Percentiles rank a stretch among this genome's conserved stretches.
Evolutionary conservation across 352 stramenopile species (phyloP).

Genomic region (Pythium dissotocum): DNA sequence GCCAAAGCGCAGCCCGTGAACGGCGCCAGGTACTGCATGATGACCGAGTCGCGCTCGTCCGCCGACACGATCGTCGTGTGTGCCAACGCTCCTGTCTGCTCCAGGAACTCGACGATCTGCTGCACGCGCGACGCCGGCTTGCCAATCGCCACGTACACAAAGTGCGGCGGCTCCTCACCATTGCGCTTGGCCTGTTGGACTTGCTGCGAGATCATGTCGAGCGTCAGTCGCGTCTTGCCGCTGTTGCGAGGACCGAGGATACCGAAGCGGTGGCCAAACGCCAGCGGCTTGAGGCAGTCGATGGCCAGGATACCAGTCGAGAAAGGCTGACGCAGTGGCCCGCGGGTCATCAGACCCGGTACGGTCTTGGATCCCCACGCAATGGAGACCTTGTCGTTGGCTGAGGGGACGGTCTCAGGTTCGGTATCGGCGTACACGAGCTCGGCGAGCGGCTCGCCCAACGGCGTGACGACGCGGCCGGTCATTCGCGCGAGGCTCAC

Average conservation of each 20-base stretch:
- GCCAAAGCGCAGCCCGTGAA: slow-evolving; percentile 76
- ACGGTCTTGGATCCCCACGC: slow-evolving; percentile 64
- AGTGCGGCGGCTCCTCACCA: slow-evolving; percentile 48
- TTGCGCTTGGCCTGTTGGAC: slow-evolving; percentile 34
- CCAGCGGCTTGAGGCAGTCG: slow-evolving; percentile 79
- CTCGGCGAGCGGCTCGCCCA: slow-evolving; percentile 42
- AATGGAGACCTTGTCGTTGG: slow-evolving; percentile 43
- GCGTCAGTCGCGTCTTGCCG: slow-evolving; percentile 68
- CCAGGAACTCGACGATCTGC: slow-evolving; percentile 63
- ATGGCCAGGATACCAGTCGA: slow-evolving; percentile 67
- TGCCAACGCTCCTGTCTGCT: slow-evolving; percentile 39
- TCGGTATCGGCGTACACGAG: slow-evolving; percentile 12
- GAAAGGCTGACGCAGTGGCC: slow-evolving; percentile 49
- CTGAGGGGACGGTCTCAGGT: slow-evolving; percentile 1
- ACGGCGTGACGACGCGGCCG: slow-evolving; percentile 49
- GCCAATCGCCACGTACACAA: slow-evolving; percentile 78
- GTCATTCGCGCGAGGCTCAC: slow-evolving; percentile 46
- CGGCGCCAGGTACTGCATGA: slow-evolving; percentile 81
- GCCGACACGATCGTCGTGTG: slow-evolving; percentile 73
- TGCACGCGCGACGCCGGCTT: slow-evolving; percentile 59
- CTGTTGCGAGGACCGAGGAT: slow-evolving; percentile 66
- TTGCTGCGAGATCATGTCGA: slow-evolving; percentile 71
- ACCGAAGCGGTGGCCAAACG: slow-evolving; percentile 65
- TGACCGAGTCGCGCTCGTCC: slow-evolving; percentile 63
- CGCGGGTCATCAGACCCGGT: slow-evolving; percentile 61